Evolutionary conservation across 306 rosid species (phyloP), one percentile per base, ranked within the genome.

Genomic region (Ormosia semicastrata): DNA sequence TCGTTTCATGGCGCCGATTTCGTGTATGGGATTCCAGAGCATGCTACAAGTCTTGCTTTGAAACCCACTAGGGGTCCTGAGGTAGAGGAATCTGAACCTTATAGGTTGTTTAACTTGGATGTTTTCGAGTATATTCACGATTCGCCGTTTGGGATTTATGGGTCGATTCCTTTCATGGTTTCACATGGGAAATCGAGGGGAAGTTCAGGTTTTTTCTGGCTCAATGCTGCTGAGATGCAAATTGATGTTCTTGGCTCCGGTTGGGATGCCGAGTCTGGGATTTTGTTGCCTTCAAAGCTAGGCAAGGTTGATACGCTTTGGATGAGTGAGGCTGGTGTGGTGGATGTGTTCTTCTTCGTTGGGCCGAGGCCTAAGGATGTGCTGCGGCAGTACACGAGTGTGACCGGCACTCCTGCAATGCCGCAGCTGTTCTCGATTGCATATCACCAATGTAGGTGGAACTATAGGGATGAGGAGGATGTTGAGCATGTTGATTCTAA

Each of bases 161-260:
- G 98, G 4, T 95, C 99, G 1, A 79, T 95, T 8, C 99, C 99
- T 14, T 91, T 93, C 78, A 95, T 95, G 99, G 54, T 95, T 82
- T 90, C 99, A 0, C 99, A 95, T 17, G 99, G 99, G 24, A 92
- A 89, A 59, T 62, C 66, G 0, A 63, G 90, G 14, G 98, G 99
- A 0, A 90, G 90, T 34, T 81, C 94, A 0, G 99, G 99, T 4
- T 95, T 95, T 75, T 93, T 92, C 86, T 95, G 99, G 98, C 78
- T 95, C 80, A 95, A 95, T 36, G 93, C 99, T 14, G 99, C 99
- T 1, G 99, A 95, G 75, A 95, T 95, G 98, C 99, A 95, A 89
- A 92, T 95, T 69, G 99, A 95, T 58, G 98, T 95, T 74, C 95
- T 95, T 40, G 93, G 86, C 2, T 24, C 87, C 1, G 99, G 98